phyloP scores from a whole-genome alignment of 2,329 filamentous ascomycete genomes.

The Neopestalotiopsis sp. region DNA sequence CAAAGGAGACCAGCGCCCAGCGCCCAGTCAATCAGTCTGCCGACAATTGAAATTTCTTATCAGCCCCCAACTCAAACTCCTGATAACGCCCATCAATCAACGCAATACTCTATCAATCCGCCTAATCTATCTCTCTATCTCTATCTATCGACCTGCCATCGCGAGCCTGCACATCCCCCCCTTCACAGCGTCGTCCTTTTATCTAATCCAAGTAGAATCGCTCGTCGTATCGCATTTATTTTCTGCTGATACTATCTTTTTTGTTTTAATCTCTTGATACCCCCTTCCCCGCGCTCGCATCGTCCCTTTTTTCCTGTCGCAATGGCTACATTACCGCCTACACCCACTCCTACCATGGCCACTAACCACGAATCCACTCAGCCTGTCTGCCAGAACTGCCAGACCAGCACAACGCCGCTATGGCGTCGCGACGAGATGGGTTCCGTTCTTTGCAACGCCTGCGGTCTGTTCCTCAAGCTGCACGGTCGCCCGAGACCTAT shows the following conservation, averaged over 20 bases:
- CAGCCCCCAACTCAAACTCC: conserved; percentile 12
- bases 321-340: conserved; percentile 43
- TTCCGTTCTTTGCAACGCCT: conserved; percentile 96
- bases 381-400: conserved; percentile 96
- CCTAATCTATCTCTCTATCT: background rate
- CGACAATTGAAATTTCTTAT: conserved; percentile 17
- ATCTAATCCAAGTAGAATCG: conserved; percentile 4
- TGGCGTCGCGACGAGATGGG: conserved; percentile 98
- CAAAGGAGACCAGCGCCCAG: background rate
- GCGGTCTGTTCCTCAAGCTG: conserved; percentile 95
- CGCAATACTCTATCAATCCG: conserved; percentile 1
- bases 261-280: conserved; percentile 7
- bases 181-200: conserved; percentile 6
- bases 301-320: conserved; percentile 14
- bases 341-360: conserved; percentile 52
- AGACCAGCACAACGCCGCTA: conserved; percentile 91
- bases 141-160: conserved; percentile 1
- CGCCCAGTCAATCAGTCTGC: conserved; percentile 4
- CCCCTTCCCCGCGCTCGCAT: background rate
- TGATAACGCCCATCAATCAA: conserved; percentile 14
- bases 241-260: background rate
- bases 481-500: conserved; percentile 93
- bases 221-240: background rate
- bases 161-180: background rate
- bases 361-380: conserved; percentile 66